Conservation (phyloP, 345 rosid species). For the Citrus glauca region DNA sequence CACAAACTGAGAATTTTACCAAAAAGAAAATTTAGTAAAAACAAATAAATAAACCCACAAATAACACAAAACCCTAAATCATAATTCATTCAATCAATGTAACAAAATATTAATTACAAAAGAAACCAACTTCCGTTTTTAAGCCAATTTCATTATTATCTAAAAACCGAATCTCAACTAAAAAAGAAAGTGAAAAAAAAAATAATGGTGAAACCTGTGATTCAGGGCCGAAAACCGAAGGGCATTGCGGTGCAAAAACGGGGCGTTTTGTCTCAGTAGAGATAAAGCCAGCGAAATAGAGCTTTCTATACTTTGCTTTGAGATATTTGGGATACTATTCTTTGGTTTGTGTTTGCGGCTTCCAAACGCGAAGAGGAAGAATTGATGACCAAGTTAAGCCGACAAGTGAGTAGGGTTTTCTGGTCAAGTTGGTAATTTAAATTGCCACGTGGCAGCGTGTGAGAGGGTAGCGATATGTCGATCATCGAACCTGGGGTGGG, state of each 20-base stretch:
- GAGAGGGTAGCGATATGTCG: too few species aligned
- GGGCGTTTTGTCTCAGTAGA: not conserved
- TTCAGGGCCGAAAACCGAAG: not conserved
- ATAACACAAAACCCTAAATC: not conserved
- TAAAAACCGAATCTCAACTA: not conserved
- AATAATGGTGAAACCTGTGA: not conserved
- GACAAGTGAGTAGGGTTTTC: too few species aligned
- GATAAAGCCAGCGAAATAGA: constrained; percentile 8
- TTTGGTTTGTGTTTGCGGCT: constrained; percentile 1
- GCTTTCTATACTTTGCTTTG: not conserved
- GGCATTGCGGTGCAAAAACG: not conserved
- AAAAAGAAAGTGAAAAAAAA: not conserved
- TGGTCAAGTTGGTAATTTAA: too few species aligned
- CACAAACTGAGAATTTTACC: not conserved
- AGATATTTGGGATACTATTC: not conserved
- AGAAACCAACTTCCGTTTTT: not conserved
- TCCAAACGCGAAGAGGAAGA: not conserved
- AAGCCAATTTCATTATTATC: not conserved
- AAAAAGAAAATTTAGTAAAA: not conserved
- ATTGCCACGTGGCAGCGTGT: too few species aligned
- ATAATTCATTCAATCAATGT: not conserved
- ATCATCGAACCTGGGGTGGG: too few species aligned
- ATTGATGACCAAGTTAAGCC: not conserved
- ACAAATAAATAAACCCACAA: not conserved
- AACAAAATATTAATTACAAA: not conserved